Evolutionary conservation across 257 asterid genomes (phyloP), one percentile per base, ranked within the genome.

Genomic region (Echites panduratus): DNA sequence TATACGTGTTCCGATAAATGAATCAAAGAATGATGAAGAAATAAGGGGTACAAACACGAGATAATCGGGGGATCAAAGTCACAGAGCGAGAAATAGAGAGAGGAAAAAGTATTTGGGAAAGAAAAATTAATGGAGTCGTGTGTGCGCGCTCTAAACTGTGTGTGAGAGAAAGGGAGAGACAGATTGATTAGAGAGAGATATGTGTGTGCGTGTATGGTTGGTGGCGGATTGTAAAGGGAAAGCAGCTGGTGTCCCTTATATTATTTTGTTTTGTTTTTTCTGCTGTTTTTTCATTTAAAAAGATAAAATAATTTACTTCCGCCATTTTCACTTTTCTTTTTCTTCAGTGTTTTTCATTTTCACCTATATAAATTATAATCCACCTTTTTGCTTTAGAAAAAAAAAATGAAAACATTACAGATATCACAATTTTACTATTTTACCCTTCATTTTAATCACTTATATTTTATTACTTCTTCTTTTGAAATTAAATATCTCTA

Each of bases 1-100:
- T 50, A 22, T 49, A 63, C 70, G 22, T 68, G 68, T 44, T 70
- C 32, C 27, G 59, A 77, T 70, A 12, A 71, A 77, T 26, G 68
- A 77, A 71, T 71, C 24, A 77, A 77, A 77, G 73, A 77, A 71
- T 77, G 76, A 76, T 54, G 63, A 72, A 78, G 22, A 73, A 75
- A 79, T 77, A 70, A 77, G 71, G 81, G 87, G 72, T 83, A 84
- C 88, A 87, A 79, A 79, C 71, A 76, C 78, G 86, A 92, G 82
- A 82, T 61, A 82, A 80, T 80, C 78, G 87, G 70, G 90, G 92
- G 84, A 83, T 76, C 76, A 53, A 50, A 75, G 64, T 14, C 63
- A 13, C 61, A 40, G 52, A 45, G 53, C 54, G 48, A 65, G 35
- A 12, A 40, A 27, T 76, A 43, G 77, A 75, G 71, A 56, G 70